phyloP scores from a whole-genome alignment of 306 rosid genomes.

The Gynostemma pentaphyllum region DNA sequence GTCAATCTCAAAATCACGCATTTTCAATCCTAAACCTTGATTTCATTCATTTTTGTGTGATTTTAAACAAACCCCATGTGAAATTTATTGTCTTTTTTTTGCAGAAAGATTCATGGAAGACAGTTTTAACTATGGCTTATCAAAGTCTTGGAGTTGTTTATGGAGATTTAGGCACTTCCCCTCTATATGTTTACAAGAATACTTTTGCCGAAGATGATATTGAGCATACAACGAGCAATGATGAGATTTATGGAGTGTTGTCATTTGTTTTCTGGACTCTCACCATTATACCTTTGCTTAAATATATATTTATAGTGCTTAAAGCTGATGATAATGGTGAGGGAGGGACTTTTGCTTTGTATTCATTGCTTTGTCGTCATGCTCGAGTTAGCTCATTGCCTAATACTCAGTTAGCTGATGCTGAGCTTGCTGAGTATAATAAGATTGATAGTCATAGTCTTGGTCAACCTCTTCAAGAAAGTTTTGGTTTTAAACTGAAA shows the following conservation, averaged over 20 bases:
- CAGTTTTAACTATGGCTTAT: conserved; percentile 67
- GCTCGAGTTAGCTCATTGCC: conserved; percentile 67
- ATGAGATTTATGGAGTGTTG: conserved; percentile 75
- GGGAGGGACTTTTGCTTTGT: conserved; percentile 94
- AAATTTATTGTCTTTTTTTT: conserved; percentile 4
- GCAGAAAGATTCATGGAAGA: conserved; percentile 77
- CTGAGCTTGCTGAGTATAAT: conserved; percentile 60
- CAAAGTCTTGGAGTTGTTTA: conserved; percentile 96
- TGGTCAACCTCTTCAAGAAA: conserved; percentile 15
- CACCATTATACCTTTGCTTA: conserved; percentile 67
- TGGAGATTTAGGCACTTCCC: conserved; percentile 94
- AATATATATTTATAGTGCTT: conserved; percentile 78
- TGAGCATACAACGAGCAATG: conserved; percentile 40
- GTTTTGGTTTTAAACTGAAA: conserved; percentile 38
- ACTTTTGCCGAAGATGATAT: conserved; percentile 74
- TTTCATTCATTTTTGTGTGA: neutral
- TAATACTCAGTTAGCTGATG: conserved; percentile 59
- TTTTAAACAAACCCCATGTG: conserved; percentile 10
- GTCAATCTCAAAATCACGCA: conserved; percentile 5
- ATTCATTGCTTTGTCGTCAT: conserved; percentile 78
- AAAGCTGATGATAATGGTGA: conserved; percentile 93
- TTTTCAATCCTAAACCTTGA: conserved; percentile 9
- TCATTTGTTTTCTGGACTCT: conserved; percentile 91
- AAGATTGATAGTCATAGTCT: conserved; percentile 18
- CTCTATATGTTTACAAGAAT: conserved; percentile 68